Evolutionary conservation across 1,284 basidiomycete species (phyloP).

Genomic region (Somion occarium): DNA sequence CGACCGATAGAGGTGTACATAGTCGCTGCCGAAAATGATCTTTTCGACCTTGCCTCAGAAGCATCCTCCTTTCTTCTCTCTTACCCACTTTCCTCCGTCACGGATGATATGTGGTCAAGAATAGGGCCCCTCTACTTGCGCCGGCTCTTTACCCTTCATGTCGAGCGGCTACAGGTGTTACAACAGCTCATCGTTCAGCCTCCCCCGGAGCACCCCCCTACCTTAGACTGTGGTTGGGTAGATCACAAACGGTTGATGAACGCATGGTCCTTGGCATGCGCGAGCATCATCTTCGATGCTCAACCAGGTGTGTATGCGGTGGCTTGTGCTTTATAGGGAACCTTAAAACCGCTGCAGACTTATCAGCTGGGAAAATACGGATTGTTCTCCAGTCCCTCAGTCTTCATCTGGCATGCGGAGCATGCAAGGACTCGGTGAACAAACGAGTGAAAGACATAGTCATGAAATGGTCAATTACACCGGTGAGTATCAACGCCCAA

Average conservation of each 20-base stretch:
- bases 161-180: constrained; percentile 21
- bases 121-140: constrained; percentile 26
- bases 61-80: constrained; percentile 23
- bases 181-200: constrained; percentile 24
- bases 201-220: constrained; percentile 24
- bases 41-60: constrained; percentile 23
- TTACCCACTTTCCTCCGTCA: constrained; percentile 17
- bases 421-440: not conserved
- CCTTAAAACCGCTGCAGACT: not conserved
- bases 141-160: constrained; percentile 25
- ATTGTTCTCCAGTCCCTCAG: not conserved
- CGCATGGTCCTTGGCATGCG: constrained; percentile 25
- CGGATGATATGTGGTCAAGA: constrained; percentile 19
- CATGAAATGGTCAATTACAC: constrained; percentile 2
- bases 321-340: not conserved
- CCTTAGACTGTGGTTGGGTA: constrained; percentile 19
- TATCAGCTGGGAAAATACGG: constrained; percentile 1
- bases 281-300: constrained; percentile 25
- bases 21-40: constrained; percentile 22
- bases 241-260: constrained; percentile 24
- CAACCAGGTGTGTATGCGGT: constrained; percentile 17
- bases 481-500: constrained; percentile 2
- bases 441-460: constrained; percentile 5
- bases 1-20: constrained; percentile 25
- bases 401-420: not conserved